Conservation (phyloP, 202 grass and related monocot genomes). For the Hordeum pubiflorum region DNA sequence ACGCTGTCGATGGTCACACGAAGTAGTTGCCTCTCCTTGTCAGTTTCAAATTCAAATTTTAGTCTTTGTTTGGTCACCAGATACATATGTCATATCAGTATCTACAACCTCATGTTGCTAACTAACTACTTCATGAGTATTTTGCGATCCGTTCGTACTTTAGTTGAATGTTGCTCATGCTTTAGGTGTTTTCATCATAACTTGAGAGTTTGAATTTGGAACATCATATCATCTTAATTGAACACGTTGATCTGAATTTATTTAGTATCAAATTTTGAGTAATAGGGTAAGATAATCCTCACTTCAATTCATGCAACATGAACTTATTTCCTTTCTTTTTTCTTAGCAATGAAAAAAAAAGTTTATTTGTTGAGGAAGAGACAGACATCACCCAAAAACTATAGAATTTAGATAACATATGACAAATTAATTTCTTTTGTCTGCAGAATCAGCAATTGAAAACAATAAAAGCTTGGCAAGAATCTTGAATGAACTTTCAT, state of each 20-base stretch:
- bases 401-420: too few relatives aligned
- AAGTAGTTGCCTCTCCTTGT: slow-evolving; percentile 16
- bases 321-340: not conserved
- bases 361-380: too few relatives aligned
- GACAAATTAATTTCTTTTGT: too few relatives aligned
- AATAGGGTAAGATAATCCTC: too few relatives aligned
- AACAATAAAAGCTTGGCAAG: not conserved
- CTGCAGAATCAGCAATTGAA: not conserved
- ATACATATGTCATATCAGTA: slow-evolving; percentile 5
- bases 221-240: not conserved
- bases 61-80: slow-evolving; percentile 10
- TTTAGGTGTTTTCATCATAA: not conserved
- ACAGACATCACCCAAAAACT: too few relatives aligned
- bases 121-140: not conserved
- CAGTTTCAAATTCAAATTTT: not conserved
- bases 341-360: too few relatives aligned
- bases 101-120: not conserved
- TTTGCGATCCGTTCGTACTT: not conserved
- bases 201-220: not conserved
- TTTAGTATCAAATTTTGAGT: not conserved
- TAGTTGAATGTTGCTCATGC: not conserved
- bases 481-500: not conserved
- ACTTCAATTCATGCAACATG: too few relatives aligned
- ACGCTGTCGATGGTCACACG: not conserved
- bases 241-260: not conserved